Evolutionary conservation across 805 yeast species (phyloP), one percentile per base, ranked within the genome.

Genomic region (Saccharomyces cerevisiae): DNA sequence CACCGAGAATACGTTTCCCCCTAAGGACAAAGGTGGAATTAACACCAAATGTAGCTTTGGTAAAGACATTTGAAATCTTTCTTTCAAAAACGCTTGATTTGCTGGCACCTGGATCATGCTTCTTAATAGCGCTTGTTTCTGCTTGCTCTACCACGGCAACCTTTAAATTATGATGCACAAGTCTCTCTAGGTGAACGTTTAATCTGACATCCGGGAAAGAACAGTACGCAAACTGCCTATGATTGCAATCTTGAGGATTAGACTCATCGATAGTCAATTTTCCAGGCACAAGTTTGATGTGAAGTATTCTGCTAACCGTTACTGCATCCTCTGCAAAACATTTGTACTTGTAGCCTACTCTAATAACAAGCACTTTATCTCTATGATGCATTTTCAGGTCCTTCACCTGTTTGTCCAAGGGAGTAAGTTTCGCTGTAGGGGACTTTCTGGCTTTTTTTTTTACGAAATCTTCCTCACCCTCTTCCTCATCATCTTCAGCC

Each of bases 311-410:
- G 11, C 95, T 78, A 0, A 85, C 96, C 4, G 73, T 71, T 13
- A 74, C 76, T 0, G 98, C 97, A 70, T 92, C 97, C 53, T 83
- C 78, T 0, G 96, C 96, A 66, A 81, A 89, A 57, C 91, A 84
- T 63, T 87, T 88, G 71, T 83, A 94, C 68, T 89, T 90, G 72
- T 92, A 94, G 0, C 99, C 99, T 2, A 88, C 95, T 66, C 94
- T 94, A 27, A 92, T 77, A 0, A 94, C 83, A 8, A 94, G 72
- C 1, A 94, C 60, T 51, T 87, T 87, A 59, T 89, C 96, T 51
- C 64, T 64, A 64, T 92, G 72, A 1, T 69, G 62, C 5, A 69
- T 59, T 63, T 90, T 90, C 51, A 94, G 71, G 2, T 82, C 84
- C 29, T 83, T 72, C 56, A 83, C 82, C 68, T 91, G 97, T 57